Evolutionary conservation across 2,329 filamentous ascomycete genomes (phyloP), one percentile per base, ranked within the genome.

Genomic region (Aphanocladium album): DNA sequence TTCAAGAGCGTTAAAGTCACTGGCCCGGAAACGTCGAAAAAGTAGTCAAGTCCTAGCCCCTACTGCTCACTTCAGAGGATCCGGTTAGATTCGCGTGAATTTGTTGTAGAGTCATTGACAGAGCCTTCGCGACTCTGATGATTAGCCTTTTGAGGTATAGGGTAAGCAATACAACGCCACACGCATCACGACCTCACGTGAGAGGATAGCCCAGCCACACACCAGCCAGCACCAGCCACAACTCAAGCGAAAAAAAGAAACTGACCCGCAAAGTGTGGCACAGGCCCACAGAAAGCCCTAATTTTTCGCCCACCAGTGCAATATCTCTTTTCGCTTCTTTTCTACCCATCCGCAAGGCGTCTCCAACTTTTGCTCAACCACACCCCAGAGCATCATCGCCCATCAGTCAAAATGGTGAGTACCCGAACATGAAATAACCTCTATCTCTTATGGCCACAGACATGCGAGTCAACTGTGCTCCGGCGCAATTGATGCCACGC

Each of bases 361-460:
- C 68, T 65, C 65, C 66, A 66, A 72, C 65, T 68, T 67, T 73
- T 61, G 61, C 64, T 62, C 47, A 55, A 47, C 57, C 57, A 61
- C 62, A 64, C 55, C 49, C 53, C 57, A 57, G 69, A 75, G 71
- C 70, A 74, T 64, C 71, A 62, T 61, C 67, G 71, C 70, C 69
- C 68, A 71, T 68, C 64, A 58, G 72, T 68, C 73, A 77, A 76
- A 68, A 77, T 77, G 75, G 75, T 77, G 71, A 77, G 75, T 76
- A 37, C 39, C 17, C 57, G 46, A 39, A 62, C 60, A 65, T 68
- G 68, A 39, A 43, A 62, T 60, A 68, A 65, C 62, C 64, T 65
- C 66, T 70, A 65, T 71, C 72, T 74, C 72, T 74, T 67, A 75
- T 70, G 70, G 74, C 74, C 72, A 73, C 69, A 74, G 67, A 71